These are phyloP conservation scores for Phytophthora fragariae DNA, from an alignment of 352 stramenopile genomes.

Conservation along the genomic window DNA sequence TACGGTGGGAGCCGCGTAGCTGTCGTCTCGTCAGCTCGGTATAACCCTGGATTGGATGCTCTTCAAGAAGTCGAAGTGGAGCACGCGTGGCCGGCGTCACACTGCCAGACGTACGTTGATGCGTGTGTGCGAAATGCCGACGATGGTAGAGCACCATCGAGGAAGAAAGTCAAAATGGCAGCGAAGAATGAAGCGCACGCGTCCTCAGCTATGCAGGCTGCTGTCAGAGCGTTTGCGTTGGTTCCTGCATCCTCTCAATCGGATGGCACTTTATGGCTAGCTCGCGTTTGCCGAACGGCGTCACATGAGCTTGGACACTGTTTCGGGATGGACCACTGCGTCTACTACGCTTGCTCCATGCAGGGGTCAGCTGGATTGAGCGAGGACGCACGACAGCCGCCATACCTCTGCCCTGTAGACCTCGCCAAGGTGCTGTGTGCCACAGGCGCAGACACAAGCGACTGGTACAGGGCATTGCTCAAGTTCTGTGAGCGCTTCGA, in stretches of 20 bases:
- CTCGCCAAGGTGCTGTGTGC: conserved; percentile 25
- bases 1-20: conserved; percentile 34
- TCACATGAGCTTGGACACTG: conserved; percentile 36
- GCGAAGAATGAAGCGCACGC: not conserved
- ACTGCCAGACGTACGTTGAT: conserved; percentile 29
- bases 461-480: conserved; percentile 28
- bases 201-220: conserved; percentile 14
- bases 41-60: conserved; percentile 23
- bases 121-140: conserved; percentile 14
- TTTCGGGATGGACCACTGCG: conserved; percentile 37
- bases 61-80: conserved; percentile 27
- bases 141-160: not conserved
- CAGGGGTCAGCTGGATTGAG: conserved; percentile 33
- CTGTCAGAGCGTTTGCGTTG: conserved; percentile 19
- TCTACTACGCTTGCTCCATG: conserved; percentile 37
- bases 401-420: conserved; percentile 34
- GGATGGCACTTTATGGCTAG: conserved; percentile 20
- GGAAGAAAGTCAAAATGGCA: conserved; percentile 20
- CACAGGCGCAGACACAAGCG: conserved; percentile 14
- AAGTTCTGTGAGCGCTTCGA: conserved; percentile 28
- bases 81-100: conserved; percentile 30
- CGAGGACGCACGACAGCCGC: conserved; percentile 30
- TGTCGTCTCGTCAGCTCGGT: conserved; percentile 30
- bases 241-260: conserved; percentile 16
- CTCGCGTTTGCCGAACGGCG: conserved; percentile 29